Evolutionary conservation across 495 filamentous ascomycete species (phyloP).

Genomic region (Tuber brumale): DNA sequence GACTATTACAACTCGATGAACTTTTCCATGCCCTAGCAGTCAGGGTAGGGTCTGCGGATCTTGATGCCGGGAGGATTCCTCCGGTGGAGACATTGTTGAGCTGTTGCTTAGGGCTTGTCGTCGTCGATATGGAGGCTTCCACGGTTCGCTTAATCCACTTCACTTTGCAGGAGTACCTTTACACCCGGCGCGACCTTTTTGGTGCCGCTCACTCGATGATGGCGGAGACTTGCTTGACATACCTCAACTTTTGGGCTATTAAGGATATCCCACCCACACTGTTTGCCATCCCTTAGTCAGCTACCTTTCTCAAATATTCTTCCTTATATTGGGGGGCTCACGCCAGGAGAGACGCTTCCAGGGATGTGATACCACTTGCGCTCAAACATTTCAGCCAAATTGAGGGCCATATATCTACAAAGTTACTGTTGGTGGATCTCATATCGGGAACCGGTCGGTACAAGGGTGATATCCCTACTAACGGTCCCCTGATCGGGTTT

Average conservation of each 20-base stretch:
- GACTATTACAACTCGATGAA: not conserved
- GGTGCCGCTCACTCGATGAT: not conserved
- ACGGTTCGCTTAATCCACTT: not conserved
- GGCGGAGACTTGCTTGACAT: not conserved
- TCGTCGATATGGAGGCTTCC: not conserved
- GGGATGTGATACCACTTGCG: not conserved
- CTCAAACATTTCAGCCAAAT: not conserved
- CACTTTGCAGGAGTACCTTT: not conserved
- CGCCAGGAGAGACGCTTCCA: not conserved
- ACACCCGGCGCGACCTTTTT: not conserved
- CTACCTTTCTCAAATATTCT: not conserved
- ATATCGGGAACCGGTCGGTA: not conserved
- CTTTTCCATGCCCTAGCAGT: not conserved
- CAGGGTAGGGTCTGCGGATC: not conserved
- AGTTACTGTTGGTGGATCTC: not conserved
- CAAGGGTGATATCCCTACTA: not conserved
- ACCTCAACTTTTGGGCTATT: not conserved
- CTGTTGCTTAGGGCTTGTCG: not conserved
- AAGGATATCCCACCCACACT: not conserved
- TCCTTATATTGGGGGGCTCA: not conserved
- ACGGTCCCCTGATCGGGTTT: not conserved
- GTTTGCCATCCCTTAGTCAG: not conserved
- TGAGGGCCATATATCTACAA: not conserved
- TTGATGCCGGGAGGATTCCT: not conserved
- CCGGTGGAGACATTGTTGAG: not conserved